phyloP scores from a whole-genome alignment of 257 asterid species.

The Lavandula angustifolia region DNA sequence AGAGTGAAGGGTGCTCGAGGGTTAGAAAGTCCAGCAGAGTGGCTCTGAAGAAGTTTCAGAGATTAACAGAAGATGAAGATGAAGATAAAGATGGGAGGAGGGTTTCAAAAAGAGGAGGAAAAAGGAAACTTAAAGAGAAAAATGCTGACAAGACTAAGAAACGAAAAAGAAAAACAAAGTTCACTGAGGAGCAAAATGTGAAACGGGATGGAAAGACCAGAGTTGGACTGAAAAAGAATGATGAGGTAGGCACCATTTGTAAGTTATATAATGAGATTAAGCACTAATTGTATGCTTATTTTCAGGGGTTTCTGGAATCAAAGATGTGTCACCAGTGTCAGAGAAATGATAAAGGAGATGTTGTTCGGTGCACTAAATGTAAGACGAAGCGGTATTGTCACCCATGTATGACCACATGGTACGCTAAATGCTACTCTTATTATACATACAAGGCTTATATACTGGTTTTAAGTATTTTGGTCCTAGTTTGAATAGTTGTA shows the following conservation, averaged over 20 bases:
- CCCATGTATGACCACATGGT: constrained; percentile 47
- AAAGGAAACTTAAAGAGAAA: neutral
- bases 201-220: constrained; percentile 4
- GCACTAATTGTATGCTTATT: neutral
- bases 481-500: neutral
- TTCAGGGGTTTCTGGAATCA: constrained; percentile 38
- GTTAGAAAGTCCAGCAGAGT: neutral
- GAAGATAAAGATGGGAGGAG: constrained; percentile 8
- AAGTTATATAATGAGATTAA: too few species aligned
- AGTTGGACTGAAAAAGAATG: constrained; percentile 15
- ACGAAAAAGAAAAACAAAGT: neutral
- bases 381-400: constrained; percentile 48
- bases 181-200: neutral
- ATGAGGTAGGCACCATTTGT: constrained; percentile 21
- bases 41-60: neutral
- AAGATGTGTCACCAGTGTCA: constrained; percentile 59
- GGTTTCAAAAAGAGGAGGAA: neutral
- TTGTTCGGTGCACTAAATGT: constrained; percentile 50
- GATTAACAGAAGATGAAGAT: too few species aligned
- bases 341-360: constrained; percentile 47
- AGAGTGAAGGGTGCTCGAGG: neutral
- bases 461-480: neutral
- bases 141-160: neutral
- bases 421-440: constrained; percentile 33
- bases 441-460: neutral